Base-by-base conservation (phyloP, 805 yeast species). In the Wickerhamomyces kurtzmanii region DNA sequence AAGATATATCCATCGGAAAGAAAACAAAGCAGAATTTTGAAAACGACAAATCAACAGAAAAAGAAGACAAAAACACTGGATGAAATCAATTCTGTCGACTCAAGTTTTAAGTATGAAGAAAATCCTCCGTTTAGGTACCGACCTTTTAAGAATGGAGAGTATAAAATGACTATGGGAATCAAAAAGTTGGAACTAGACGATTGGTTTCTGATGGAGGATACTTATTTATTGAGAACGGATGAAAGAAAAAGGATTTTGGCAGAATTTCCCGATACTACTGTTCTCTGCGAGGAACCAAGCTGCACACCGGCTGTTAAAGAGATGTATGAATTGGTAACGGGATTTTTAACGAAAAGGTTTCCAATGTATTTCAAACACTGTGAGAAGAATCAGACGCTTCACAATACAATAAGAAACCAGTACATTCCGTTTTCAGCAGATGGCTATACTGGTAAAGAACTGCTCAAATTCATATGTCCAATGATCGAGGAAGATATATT, bases 401-500 rank as follows among this genome's bases (percentile, higher is more conserved):
- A n/a, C n/a, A 39, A 35, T 30, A 33, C 27, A 17, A 21, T 32
- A 17, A 34, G 26, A 4, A 24, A 39, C 28, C 17, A 17, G 37
- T 1, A 13, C 26, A 5, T 17, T 41, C 7, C 26, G 27, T 22
- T 17, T 24, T 27, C 22, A n/a, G n/a, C n/a, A n/a, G n/a, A n/a
- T n/a, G n/a, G n/a, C n/a, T n/a, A n/a, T n/a, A n/a, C n/a, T n/a
- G n/a, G n/a, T n/a, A 37, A 42, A 25, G 42, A 37, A 25, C 29
- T 33, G n/a, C n/a, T n/a, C n/a, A n/a, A n/a, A n/a, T n/a, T 28
- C 31, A 32, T 15, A 26, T 62, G 24, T 52, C 57, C 9, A 42
- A 51, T 65, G 23, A 57, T 73, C 3, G 83, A 77, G 39, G 86
- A 78, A 39, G 87, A 81, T 43, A 61, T 75, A 30, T 43, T 80